Evolutionary conservation across 1,139 yeast species (phyloP).

Genomic region (Debaryomyces udenii): DNA sequence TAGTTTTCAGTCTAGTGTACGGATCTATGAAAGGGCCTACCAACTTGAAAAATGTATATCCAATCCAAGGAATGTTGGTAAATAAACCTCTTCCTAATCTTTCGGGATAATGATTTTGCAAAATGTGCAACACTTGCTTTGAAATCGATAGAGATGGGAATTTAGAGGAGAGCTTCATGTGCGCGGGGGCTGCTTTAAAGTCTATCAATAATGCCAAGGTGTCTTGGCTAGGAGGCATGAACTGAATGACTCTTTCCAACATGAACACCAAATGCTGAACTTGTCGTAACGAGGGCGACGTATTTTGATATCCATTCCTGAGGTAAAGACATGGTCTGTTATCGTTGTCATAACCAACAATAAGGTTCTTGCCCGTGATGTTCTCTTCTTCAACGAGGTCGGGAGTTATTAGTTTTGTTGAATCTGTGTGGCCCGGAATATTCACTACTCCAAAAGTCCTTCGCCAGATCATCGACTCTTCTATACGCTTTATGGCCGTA

Average conservation of each 20-base stretch:
- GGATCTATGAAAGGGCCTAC: conserved; percentile 97
- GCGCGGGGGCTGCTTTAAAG: conserved; percentile 65
- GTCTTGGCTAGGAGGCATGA: conserved; percentile 96
- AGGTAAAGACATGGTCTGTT: conserved; percentile 88
- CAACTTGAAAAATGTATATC: conserved; percentile 84
- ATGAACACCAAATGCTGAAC: conserved; percentile 91
- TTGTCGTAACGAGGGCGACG: conserved; percentile 81
- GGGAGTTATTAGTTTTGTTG: conserved; percentile 54
- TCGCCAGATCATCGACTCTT: conserved; percentile 84
- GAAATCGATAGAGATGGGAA: conserved; percentile 52
- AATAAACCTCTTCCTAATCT: conserved; percentile 88
- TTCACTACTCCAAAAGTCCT: conserved; percentile 85
- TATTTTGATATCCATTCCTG: conserved; percentile 92
- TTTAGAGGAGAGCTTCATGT: conserved; percentile 41
- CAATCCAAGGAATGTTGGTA: conserved; percentile 92
- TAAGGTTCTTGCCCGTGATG: conserved; percentile 85
- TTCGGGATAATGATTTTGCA: conserved; percentile 96
- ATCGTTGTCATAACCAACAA: conserved; percentile 86
- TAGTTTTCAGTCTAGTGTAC: conserved; percentile 85
- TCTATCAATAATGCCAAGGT: conserved; percentile 87
- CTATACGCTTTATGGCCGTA: conserved; percentile 73
- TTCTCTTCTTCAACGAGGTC: conserved; percentile 71
- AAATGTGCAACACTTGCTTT: conserved; percentile 79
- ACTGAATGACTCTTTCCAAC: conserved; percentile 87
- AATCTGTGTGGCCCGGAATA: conserved; percentile 44